Conservation (phyloP, 306 rosid species). For the Prunus davidiana region DNA sequence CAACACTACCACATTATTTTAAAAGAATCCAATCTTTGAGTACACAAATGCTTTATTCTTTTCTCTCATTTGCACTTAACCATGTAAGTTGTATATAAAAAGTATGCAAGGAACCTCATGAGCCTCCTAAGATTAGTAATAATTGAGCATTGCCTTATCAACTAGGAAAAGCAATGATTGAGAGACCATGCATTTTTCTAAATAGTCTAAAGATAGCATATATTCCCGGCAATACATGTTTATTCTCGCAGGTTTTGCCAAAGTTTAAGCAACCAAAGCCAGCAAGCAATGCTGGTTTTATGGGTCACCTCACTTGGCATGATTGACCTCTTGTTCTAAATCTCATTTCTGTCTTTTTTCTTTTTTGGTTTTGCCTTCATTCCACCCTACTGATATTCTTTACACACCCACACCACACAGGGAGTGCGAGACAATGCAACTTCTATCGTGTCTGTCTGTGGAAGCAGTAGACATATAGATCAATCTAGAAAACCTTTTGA, state of each 20-base stretch:
- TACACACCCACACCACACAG: background rate
- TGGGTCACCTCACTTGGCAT: background rate
- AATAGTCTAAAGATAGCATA: too few species aligned
- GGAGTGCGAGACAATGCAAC: background rate
- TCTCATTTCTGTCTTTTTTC: background rate
- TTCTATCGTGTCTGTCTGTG: too few species aligned
- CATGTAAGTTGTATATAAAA: slow-evolving; percentile 9
- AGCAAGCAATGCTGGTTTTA: background rate
- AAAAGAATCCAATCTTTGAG: slow-evolving; percentile 5
- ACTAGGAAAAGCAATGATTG: background rate
- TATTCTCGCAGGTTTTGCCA: background rate
- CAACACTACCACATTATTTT: background rate
- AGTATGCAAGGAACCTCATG: slow-evolving; percentile 3
- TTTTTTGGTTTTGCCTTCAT: background rate
- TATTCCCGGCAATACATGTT: background rate
- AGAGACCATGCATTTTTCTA: background rate
- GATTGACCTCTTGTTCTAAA: background rate
- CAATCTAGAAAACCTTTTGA: background rate
- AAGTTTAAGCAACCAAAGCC: background rate
- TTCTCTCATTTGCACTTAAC: slow-evolving; percentile 8
- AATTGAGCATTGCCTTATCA: background rate
- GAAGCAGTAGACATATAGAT: background rate
- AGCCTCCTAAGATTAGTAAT: background rate
- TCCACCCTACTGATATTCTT: background rate
- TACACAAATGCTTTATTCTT: slow-evolving; percentile 14